Evolutionary conservation across 352 stramenopile genomes (phyloP).

Genomic region (Aphanomyces invadans): DNA sequence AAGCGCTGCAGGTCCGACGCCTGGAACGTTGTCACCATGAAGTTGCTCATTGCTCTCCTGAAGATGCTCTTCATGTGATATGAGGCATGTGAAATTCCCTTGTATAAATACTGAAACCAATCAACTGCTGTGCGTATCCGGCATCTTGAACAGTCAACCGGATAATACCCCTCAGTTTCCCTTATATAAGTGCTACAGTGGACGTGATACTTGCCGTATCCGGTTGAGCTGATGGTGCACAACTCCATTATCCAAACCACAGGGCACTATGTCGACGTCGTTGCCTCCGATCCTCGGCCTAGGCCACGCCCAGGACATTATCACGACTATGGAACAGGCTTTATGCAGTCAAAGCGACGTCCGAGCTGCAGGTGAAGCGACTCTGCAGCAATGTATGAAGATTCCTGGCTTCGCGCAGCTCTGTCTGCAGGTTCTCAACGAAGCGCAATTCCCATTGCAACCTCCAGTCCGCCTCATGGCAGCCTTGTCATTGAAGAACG

Average conservation of each 20-base stretch:
- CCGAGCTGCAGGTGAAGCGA: conserved; percentile 15
- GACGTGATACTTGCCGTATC: too few relatives aligned
- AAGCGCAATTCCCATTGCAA: neutral
- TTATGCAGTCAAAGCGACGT: conserved; percentile 1
- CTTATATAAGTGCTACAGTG: neutral
- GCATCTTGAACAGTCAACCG: too few relatives aligned
- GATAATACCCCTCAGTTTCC: too few relatives aligned
- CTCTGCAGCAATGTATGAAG: conserved; percentile 25
- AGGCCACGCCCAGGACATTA: conserved; percentile 6
- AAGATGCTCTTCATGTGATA: conserved; percentile 3
- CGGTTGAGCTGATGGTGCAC: too few relatives aligned
- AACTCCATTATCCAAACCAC: neutral
- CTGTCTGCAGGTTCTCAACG: conserved; percentile 15
- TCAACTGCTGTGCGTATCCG: neutral
- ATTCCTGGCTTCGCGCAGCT: conserved; percentile 17
- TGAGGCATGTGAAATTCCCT: neutral
- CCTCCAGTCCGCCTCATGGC: conserved; percentile 11
- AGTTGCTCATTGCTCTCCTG: conserved; percentile 20
- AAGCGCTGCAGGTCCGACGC: conserved; percentile 19
- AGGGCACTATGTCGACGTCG: neutral
- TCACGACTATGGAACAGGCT: conserved; percentile 22
- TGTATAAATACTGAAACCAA: neutral
- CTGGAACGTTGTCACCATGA: conserved; percentile 11
- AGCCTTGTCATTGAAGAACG: conserved; percentile 21
- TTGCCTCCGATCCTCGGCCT: conserved; percentile 8